These are phyloP conservation scores for Pestalotiopsis sp. DNA, from an alignment of 2,329 filamentous ascomycete genomes.

Conservation along the genomic window DNA sequence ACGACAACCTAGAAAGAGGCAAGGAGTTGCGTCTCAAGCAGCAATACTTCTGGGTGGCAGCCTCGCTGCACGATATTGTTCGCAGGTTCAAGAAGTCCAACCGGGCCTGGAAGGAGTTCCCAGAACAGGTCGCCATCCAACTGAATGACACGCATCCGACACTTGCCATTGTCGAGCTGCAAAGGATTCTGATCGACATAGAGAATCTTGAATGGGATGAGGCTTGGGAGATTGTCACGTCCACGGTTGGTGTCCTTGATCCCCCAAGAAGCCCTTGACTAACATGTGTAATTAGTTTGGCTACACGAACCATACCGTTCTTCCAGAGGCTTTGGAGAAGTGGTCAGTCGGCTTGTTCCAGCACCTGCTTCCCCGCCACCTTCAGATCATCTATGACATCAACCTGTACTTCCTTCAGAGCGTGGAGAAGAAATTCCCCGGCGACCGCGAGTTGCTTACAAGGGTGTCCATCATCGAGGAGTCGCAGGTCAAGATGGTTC, in stretches of 20 bases:
- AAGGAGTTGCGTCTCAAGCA: constrained; percentile 98
- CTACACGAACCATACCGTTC: constrained; percentile 98
- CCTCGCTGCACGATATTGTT: constrained; percentile 94
- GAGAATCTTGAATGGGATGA: constrained; percentile 93
- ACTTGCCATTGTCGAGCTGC: constrained; percentile 91
- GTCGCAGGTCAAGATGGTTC: constrained; percentile 94
- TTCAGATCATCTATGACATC: constrained; percentile 98
- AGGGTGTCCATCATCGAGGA: constrained; percentile 98
- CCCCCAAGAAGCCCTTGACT: constrained; percentile 18
- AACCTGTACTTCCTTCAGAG: constrained; percentile 90
- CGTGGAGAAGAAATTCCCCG: constrained; percentile 89
- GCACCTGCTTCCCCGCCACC: constrained; percentile 88
- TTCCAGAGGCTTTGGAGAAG: constrained; percentile 96
- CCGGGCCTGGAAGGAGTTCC: constrained; percentile 87
- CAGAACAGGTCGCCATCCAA: constrained; percentile 95
- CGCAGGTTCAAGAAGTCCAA: constrained; percentile 97
- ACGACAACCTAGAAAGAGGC: constrained; percentile 93
- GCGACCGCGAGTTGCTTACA: constrained; percentile 81
- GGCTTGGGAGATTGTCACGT: constrained; percentile 81
- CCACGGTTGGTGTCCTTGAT: constrained; percentile 55
- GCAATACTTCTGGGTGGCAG: constrained; percentile 99
- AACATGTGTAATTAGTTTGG: constrained; percentile 63
- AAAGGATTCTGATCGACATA: constrained; percentile 86
- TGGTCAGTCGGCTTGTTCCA: constrained; percentile 95
- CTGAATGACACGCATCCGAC: constrained; percentile 98